Percentiles rank a stretch among this genome's conserved stretches.
These are phyloP conservation scores for Stemphylium vesicarium DNA, from an alignment of 2,329 filamentous ascomycete species.

Conservation along the genomic window DNA sequence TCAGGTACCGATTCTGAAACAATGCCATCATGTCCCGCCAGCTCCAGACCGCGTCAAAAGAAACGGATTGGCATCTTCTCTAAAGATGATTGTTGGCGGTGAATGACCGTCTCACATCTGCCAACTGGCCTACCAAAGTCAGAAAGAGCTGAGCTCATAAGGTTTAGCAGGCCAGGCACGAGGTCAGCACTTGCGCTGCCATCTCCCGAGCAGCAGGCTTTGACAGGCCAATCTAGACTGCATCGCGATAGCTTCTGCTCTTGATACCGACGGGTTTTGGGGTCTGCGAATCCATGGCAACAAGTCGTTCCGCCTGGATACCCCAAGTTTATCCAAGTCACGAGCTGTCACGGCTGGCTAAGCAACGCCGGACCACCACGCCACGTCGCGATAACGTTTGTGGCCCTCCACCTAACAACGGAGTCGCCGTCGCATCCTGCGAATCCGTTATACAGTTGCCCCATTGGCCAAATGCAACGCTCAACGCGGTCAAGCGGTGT, in stretches of 20 bases:
- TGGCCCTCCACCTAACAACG: conserved; percentile 8
- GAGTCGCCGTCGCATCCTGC: conserved; percentile 12
- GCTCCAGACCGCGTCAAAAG: conserved; percentile 14
- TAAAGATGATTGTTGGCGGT: background rate
- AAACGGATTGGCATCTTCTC: background rate
- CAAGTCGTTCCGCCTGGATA: conserved; percentile 6
- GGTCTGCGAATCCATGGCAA: background rate
- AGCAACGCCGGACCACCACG: conserved; percentile 10
- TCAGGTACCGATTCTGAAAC: conserved; percentile 19
- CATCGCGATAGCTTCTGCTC: background rate
- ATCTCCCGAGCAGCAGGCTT: background rate
- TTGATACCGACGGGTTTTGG: background rate
- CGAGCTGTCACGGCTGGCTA: conserved; percentile 9
- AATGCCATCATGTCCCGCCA: conserved; percentile 7
- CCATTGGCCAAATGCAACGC: conserved; percentile 7
- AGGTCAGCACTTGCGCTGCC: background rate
- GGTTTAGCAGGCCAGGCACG: background rate
- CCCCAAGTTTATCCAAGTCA: conserved; percentile 2
- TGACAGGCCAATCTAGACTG: background rate
- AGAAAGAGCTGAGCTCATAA: background rate
- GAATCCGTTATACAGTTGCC: background rate
- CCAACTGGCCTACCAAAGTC: background rate
- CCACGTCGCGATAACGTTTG: conserved; percentile 17
- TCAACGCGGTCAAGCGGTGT: background rate
- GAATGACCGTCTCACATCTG: background rate